Percentiles rank a stretch among this genome's conserved stretches.
Evolutionary conservation across 192 early-diverging fungal species (phyloP).

Genomic region (Mortierella antarctica): DNA sequence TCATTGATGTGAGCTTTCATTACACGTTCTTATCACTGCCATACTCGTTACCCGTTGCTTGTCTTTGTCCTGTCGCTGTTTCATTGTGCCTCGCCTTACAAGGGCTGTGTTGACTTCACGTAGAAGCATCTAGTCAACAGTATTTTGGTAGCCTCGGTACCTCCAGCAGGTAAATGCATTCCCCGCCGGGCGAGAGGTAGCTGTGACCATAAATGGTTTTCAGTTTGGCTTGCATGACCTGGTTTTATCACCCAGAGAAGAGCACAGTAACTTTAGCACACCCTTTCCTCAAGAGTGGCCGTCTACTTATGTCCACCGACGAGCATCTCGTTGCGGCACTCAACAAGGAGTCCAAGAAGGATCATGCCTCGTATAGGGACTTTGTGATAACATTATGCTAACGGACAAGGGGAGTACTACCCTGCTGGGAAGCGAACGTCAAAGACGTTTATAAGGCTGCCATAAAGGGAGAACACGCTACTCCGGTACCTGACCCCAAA

Average conservation of each 20-base stretch:
- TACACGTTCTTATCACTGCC: too few species aligned
- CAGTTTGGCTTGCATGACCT: conserved; percentile 31
- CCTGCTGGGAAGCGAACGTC: too few species aligned
- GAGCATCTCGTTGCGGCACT: conserved; percentile 1
- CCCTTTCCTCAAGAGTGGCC: background rate
- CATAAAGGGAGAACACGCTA: too few species aligned
- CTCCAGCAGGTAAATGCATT: conserved; percentile 23
- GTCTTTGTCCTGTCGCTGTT: too few species aligned
- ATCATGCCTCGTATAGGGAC: conserved; percentile 16
- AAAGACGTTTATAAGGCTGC: too few species aligned
- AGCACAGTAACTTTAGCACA: conserved; percentile 1
- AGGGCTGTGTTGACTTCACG: background rate
- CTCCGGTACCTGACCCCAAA: too few species aligned
- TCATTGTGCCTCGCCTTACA: background rate
- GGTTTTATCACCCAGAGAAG: background rate
- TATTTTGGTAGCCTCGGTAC: conserved; percentile 9
- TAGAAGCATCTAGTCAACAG: conserved; percentile 11
- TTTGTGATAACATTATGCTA: conserved; percentile 20
- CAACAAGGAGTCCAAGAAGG: conserved; percentile 12
- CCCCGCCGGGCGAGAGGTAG: conserved; percentile 16
- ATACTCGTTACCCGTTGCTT: too few species aligned
- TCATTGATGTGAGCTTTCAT: too few species aligned
- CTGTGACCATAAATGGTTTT: conserved; percentile 21
- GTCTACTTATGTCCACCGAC: conserved; percentile 1
- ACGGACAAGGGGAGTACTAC: conserved; percentile 14